These are phyloP conservation scores for Coniochaeta sp. DNA, from an alignment of 2,329 filamentous ascomycete genomes.

Conservation along the genomic window DNA sequence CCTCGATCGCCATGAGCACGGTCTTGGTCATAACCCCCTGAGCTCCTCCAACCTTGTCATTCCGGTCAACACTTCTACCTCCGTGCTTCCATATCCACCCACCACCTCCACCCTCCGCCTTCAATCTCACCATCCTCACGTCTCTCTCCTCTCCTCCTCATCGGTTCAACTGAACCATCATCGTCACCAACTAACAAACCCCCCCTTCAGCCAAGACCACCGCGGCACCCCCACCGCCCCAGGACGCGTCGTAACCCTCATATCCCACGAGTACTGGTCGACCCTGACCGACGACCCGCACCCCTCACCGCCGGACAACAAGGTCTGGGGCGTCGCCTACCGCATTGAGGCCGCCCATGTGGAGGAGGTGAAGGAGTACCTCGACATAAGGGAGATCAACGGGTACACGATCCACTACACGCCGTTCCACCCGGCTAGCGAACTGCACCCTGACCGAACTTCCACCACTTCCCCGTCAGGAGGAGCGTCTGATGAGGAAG, in stretches of 20 bases:
- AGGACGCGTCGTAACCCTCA: conserved; percentile 88
- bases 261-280: conserved; percentile 77
- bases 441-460: conserved; percentile 13
- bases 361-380: conserved; percentile 74
- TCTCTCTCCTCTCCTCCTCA: too few relatives aligned
- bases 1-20: not conserved
- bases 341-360: conserved; percentile 69
- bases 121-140: too few relatives aligned
- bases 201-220: conserved; percentile 72
- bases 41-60: too few relatives aligned
- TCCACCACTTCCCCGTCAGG: too few relatives aligned
- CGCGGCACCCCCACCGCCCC: conserved; percentile 83
- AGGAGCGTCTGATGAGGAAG: too few relatives aligned
- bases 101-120: too few relatives aligned
- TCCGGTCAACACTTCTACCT: not conserved
- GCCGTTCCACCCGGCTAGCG: conserved; percentile 61
- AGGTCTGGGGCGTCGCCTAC: conserved; percentile 90
- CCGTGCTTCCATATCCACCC: conserved; percentile 5
- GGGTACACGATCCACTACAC: conserved; percentile 93
- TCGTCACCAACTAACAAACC: conserved; percentile 1
- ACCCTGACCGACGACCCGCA: conserved; percentile 60
- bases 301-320: conserved; percentile 50
- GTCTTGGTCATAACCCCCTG: not conserved
- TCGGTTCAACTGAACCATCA: too few relatives aligned
- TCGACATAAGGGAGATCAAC: conserved; percentile 96